Percentiles rank a stretch among this genome's conserved stretches.
These are phyloP conservation scores for Mangifera indica DNA, from an alignment of 345 rosid species.

Conservation along the genomic window DNA sequence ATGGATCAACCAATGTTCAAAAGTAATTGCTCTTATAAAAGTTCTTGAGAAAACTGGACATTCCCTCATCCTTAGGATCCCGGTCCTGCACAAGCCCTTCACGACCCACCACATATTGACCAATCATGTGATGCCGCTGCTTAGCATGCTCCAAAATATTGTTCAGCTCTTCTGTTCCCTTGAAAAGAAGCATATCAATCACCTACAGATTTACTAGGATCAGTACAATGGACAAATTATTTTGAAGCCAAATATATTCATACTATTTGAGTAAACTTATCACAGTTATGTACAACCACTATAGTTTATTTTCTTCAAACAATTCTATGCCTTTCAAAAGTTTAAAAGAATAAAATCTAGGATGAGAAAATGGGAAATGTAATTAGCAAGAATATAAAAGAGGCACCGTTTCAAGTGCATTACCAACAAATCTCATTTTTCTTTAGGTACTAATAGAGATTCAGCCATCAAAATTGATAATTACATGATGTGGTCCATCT, in stretches of 20 bases:
- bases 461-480: not conserved
- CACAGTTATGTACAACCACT: not conserved
- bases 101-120: conserved; percentile 74
- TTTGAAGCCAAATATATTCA: conserved; percentile 3
- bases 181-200: conserved; percentile 88
- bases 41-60: conserved; percentile 77
- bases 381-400: not conserved
- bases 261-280: not conserved
- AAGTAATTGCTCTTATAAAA: conserved; percentile 87
- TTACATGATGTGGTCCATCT: not conserved
- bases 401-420: not conserved
- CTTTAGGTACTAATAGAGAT: not conserved
- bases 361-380: not conserved
- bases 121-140: conserved; percentile 96
- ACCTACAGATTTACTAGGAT: conserved; percentile 54
- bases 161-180: conserved; percentile 88
- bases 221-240: conserved; percentile 6
- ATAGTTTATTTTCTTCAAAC: not conserved
- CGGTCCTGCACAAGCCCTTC: conserved; percentile 71
- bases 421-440: not conserved
- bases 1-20: conserved; percentile 31
- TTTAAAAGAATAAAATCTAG: not conserved
- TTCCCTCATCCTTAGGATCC: conserved; percentile 62
- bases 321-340: not conserved
- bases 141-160: conserved; percentile 84